Evolutionary conservation across 1,284 basidiomycete species (phyloP), one percentile per base, ranked within the genome.

Genomic region (Ceratobasidium theobromae): DNA sequence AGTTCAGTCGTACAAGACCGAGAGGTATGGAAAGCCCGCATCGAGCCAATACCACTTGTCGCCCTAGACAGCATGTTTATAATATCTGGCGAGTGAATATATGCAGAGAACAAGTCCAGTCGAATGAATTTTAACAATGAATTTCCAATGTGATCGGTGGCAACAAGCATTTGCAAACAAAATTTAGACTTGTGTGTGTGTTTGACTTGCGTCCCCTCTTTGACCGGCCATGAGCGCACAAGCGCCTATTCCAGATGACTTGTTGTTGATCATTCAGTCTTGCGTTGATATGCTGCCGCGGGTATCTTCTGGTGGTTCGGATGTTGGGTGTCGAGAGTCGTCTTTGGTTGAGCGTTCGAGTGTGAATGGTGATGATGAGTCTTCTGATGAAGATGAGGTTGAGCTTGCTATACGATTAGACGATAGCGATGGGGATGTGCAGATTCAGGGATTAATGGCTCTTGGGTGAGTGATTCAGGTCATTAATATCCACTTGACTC

Each of bases 191-290:
- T 41, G 53, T 33, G 28, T n/a, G 28, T 12, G 41, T 2, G 45
- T 23, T 25, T 40, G 40, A 65, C 57, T 45, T 21, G 8, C 21
- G 21, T 5, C 12, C 40, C 25, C 21, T 23, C 21, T 9, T 38
- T 30, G 11, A 21, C 23, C 4, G 18, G 30, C 27, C 28, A 64
- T 64, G 60, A 41, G 30, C 14, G 14, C 60, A 21, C 16, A 18
- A 30, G 23, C 25, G 6, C 40, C 48, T 33, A 53, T 64, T 14
- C 60, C 48, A 2, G 60, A 64, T 33, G 60, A 64, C n/a, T 23
- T 64, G 14, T 32, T 64, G n/a, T 25, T 53, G 11, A 64, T 64
- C 33, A 64, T 64, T 48, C 60, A 64, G 60, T 64, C 60, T 8
- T 64, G 53, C 33, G 49, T 64, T 30, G 60, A 64, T 38, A 35